A percentile compares a stretch with the other conserved stretches of the same genome.
phyloP scores from a whole-genome alignment of 768 basidiomycete species.

The Pleurotus pulmonarius region DNA sequence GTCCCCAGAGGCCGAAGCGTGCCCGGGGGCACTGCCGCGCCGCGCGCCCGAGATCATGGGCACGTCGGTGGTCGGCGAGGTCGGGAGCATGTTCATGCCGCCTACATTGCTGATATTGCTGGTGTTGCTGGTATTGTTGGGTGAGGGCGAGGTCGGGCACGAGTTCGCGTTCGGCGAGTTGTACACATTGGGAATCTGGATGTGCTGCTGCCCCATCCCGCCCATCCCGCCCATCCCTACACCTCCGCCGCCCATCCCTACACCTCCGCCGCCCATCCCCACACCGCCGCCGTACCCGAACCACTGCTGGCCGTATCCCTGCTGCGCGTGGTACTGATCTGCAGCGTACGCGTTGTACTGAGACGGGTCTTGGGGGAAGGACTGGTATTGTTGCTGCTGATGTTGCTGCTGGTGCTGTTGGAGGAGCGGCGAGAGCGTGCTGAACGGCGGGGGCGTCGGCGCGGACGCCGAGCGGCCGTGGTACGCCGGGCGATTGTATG shows the following conservation, averaged over 20 bases:
- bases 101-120: not conserved
- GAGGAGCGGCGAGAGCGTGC: not conserved
- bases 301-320: no score
- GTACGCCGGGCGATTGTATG: conserved; percentile 10
- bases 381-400: conserved; percentile 14
- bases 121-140: conserved; percentile 11
- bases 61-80: conserved; percentile 47
- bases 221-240: no score
- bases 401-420: not conserved
- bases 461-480: conserved; percentile 45
- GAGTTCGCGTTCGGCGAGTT: conserved; percentile 44
- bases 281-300: no score
- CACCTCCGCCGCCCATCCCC: no score
- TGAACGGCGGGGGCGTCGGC: conserved; percentile 53
- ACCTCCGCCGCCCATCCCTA: no score
- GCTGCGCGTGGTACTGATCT: no score
- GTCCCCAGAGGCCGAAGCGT: conserved; percentile 38
- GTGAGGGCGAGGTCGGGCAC: conserved; percentile 60
- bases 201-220: conserved; percentile 43
- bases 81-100: conserved; percentile 43
- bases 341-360: no score
- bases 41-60: not conserved
- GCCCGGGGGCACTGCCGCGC: not conserved
- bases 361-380: no score
- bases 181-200: conserved; percentile 65